Evolutionary conservation across 2,329 filamentous ascomycete species (phyloP).

Genomic region (Tolypocladium album): DNA sequence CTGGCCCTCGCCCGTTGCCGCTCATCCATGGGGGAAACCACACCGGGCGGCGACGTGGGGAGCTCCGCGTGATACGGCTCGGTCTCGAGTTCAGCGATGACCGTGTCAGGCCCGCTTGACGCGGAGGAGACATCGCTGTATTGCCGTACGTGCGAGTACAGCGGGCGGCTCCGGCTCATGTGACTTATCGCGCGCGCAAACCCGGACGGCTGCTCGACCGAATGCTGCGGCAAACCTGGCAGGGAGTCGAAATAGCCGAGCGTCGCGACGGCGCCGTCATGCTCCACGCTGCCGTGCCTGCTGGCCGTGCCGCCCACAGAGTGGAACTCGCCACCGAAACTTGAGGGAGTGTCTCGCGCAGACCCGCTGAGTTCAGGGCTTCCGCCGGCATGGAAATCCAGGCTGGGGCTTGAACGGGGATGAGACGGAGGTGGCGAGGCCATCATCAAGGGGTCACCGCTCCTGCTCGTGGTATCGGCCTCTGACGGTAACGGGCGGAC

Average conservation of each 20-base stretch:
- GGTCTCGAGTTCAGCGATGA: constrained; percentile 27
- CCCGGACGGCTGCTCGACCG: neutral
- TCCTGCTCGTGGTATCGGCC: constrained; percentile 29
- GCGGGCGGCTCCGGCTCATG: constrained; percentile 23
- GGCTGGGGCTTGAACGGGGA: neutral
- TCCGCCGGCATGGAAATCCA: neutral
- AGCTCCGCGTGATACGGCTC: constrained; percentile 24
- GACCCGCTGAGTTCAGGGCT: neutral
- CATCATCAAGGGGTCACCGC: constrained; percentile 28
- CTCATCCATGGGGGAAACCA: constrained; percentile 8
- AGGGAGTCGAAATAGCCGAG: neutral
- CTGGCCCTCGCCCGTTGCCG: constrained; percentile 8
- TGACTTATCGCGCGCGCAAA: constrained; percentile 14
- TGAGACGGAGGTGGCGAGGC: constrained; percentile 12
- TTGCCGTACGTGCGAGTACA: constrained; percentile 26
- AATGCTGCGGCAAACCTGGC: neutral
- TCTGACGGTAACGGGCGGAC: constrained; percentile 31
- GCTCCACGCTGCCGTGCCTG: neutral
- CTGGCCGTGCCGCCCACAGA: neutral
- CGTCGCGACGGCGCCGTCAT: neutral
- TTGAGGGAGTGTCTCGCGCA: neutral
- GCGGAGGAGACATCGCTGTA: constrained; percentile 33
- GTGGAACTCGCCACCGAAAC: neutral
- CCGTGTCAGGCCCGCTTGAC: constrained; percentile 14
- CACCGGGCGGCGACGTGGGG: constrained; percentile 17